A percentile compares a stretch with the other conserved stretches of the same genome.
phyloP scores from a whole-genome alignment of 202 grass and related monocot genomes.

The Eragrostis tef region DNA sequence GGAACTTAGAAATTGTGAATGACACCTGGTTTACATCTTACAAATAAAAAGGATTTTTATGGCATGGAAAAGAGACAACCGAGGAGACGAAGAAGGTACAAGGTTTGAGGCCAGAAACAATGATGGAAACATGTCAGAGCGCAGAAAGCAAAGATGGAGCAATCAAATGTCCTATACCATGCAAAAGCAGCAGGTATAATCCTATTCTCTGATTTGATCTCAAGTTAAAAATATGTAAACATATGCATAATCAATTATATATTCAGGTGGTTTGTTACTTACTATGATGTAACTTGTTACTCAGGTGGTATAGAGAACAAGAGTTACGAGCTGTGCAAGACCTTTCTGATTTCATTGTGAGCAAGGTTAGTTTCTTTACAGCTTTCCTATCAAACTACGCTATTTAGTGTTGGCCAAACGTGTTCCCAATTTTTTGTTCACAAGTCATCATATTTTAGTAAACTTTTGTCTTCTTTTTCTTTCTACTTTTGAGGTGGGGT shows the following conservation, averaged over 20 bases:
- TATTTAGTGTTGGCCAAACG: slow-evolving; percentile 13
- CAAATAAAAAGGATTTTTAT: slow-evolving; percentile 32
- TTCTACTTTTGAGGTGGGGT: not conserved
- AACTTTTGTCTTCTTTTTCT: not conserved
- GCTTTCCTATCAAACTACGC: not conserved
- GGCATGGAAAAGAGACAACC: slow-evolving; percentile 22
- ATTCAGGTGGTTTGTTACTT: not conserved
- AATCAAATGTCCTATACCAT: slow-evolving; percentile 60
- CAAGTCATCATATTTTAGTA: not conserved
- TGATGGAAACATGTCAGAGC: slow-evolving; percentile 54
- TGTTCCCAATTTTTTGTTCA: slow-evolving; percentile 12
- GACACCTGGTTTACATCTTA: slow-evolving; percentile 6
- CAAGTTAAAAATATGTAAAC: not conserved
- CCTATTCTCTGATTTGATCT: slow-evolving; percentile 2
- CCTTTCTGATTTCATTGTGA: slow-evolving; percentile 64
- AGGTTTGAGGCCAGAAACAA: slow-evolving; percentile 41
- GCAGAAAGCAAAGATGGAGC: slow-evolving; percentile 38
- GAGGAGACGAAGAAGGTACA: slow-evolving; percentile 52
- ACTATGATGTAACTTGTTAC: not conserved
- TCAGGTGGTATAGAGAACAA: slow-evolving; percentile 40
- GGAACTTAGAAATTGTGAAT: not conserved
- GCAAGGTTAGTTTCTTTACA: slow-evolving; percentile 50
- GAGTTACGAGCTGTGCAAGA: slow-evolving; percentile 55
- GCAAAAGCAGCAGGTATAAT: slow-evolving; percentile 56
- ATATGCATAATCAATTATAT: not conserved